Evolutionary conservation across 345 rosid species (phyloP).

Genomic region (Luvunga scandens): DNA sequence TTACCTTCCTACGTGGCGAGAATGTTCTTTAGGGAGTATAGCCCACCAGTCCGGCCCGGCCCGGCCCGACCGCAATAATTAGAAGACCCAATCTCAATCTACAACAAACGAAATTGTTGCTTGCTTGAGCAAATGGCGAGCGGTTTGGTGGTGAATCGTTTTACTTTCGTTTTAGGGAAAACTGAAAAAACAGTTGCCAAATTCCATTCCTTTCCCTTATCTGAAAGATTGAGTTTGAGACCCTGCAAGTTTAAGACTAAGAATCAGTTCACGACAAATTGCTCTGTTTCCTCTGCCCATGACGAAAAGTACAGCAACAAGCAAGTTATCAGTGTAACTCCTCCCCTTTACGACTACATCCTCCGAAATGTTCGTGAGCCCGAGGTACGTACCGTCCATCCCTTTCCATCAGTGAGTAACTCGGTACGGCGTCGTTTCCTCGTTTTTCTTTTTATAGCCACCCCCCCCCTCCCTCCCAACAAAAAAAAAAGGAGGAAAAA

Average conservation of each 20-base stretch:
- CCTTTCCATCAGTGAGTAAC: not conserved
- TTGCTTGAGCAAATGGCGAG: constrained; percentile 1
- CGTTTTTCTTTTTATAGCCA: not conserved
- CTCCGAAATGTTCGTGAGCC: constrained; percentile 88
- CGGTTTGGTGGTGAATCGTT: constrained; percentile 2
- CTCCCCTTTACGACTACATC: constrained; percentile 73
- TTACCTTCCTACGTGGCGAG: not conserved
- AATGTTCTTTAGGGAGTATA: too few relatives aligned
- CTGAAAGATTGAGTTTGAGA: not conserved
- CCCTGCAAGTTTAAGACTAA: constrained; percentile 10
- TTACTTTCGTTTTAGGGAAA: not conserved
- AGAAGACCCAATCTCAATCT: too few relatives aligned
- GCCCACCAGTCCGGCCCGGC: not conserved
- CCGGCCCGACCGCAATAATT: not conserved
- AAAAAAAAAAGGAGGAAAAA: too few relatives aligned
- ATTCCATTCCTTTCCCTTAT: not conserved
- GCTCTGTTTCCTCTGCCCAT: constrained; percentile 34
- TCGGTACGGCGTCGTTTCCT: not conserved
- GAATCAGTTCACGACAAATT: constrained; percentile 23
- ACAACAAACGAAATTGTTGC: not conserved
- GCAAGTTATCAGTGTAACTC: constrained; percentile 69
- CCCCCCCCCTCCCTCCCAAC: too few relatives aligned
- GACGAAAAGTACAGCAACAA: constrained; percentile 75
- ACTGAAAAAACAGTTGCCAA: not conserved
- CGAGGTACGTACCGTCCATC: constrained; percentile 33